These are phyloP conservation scores for Backusella morwellensis DNA, from an alignment of 192 early-diverging fungal species.

Conservation along the genomic window DNA sequence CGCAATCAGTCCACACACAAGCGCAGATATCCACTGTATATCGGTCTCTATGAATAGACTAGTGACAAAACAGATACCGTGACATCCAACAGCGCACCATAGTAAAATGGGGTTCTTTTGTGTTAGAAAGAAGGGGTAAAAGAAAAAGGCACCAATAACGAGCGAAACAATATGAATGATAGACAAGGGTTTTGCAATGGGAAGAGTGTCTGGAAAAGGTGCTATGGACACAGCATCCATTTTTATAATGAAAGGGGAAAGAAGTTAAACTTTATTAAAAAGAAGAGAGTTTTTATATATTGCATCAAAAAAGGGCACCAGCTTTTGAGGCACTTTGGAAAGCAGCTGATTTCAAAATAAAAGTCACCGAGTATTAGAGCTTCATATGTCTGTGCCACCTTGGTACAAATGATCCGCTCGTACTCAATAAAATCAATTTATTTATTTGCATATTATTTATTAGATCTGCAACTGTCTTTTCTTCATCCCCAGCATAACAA, in stretches of 20 bases:
- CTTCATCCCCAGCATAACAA: neutral
- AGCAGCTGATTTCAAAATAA: neutral
- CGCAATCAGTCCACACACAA: neutral
- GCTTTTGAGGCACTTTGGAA: neutral
- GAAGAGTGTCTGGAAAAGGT: conserved; percentile 9
- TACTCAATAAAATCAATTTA: too few relatives aligned
- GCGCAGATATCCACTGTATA: neutral
- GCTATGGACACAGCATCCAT: conserved; percentile 11
- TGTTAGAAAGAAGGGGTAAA: conserved; percentile 37
- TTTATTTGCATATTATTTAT: too few relatives aligned
- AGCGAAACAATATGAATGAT: conserved; percentile 41
- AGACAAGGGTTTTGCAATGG: conserved; percentile 35
- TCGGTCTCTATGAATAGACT: neutral
- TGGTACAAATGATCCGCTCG: neutral
- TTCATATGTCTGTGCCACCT: neutral
- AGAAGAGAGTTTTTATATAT: neutral
- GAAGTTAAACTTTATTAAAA: neutral
- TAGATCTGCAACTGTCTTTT: neutral
- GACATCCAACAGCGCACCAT: neutral
- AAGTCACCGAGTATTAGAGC: neutral
- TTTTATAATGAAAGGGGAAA: neutral
- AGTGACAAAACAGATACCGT: neutral
- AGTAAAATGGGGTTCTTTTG: neutral
- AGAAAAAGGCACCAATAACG: conserved; percentile 29
- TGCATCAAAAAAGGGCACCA: neutral